phyloP scores from a whole-genome alignment of 2,329 filamentous ascomycete genomes.

The Epichloe glyceriae region DNA sequence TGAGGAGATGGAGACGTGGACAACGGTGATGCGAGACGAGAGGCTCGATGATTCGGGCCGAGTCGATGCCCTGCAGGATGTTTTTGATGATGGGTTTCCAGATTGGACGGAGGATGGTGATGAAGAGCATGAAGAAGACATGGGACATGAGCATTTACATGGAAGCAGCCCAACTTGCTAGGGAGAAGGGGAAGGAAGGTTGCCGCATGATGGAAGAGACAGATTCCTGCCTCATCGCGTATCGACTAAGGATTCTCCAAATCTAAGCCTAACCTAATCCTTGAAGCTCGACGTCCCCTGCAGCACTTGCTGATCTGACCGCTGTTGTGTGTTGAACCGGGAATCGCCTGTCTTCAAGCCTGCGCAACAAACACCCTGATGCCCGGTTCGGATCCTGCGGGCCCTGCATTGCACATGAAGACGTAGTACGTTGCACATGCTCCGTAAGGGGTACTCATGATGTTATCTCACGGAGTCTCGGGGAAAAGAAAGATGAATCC shows the following conservation, averaged over 20 bases:
- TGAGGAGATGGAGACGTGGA: conserved; percentile 41
- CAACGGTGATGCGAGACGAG: conserved; percentile 34
- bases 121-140: conserved; percentile 23
- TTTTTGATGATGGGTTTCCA: conserved; percentile 48
- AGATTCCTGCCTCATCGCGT: neutral
- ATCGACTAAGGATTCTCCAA: neutral
- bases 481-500: too few relatives aligned
- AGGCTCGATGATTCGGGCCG: conserved; percentile 24
- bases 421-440: too few relatives aligned
- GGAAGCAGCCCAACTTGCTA: conserved; percentile 1
- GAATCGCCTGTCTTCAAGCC: neutral
- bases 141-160: conserved; percentile 5
- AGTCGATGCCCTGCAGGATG: conserved; percentile 29
- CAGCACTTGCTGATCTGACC: too few relatives aligned
- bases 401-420: too few relatives aligned
- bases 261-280: too few relatives aligned
- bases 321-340: neutral
- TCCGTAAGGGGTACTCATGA: too few relatives aligned
- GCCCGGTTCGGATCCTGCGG: too few relatives aligned
- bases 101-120: conserved; percentile 37
- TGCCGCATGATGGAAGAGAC: neutral
- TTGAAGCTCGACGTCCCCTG: too few relatives aligned
- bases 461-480: too few relatives aligned
- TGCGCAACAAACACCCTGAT: neutral
- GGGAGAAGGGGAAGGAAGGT: neutral